These are phyloP conservation scores for Bullera alba DNA, from an alignment of 768 basidiomycete species.

Conservation along the genomic window DNA sequence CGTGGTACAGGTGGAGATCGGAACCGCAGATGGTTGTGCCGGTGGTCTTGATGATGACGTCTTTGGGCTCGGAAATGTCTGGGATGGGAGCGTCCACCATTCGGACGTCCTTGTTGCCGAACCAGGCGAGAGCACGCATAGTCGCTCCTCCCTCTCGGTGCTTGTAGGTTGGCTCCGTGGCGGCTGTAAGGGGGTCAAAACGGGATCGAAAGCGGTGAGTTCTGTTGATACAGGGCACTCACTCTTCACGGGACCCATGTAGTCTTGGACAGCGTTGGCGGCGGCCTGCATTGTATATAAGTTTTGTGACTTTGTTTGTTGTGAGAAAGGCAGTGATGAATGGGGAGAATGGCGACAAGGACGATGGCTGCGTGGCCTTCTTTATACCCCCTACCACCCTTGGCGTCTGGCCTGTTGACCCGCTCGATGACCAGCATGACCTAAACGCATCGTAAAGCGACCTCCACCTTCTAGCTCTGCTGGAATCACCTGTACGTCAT, in stretches of 20 bases:
- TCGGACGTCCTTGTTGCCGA: constrained; percentile 51
- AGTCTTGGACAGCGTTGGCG: constrained; percentile 31
- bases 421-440: no score
- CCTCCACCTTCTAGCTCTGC: no score
- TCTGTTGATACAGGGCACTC: neutral
- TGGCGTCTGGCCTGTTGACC: no score
- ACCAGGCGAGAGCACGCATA: constrained; percentile 68
- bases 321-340: neutral
- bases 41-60: constrained; percentile 68
- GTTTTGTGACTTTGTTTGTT: neutral
- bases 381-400: no score
- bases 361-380: no score
- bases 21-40: constrained; percentile 69
- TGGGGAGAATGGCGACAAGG: neutral
- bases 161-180: constrained; percentile 32
- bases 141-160: constrained; percentile 52
- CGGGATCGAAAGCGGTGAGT: neutral
- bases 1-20: constrained; percentile 50
- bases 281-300: constrained; percentile 27
- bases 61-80: constrained; percentile 61
- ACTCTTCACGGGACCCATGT: constrained; percentile 33
- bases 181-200: constrained; percentile 9
- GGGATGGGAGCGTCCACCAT: constrained; percentile 53
- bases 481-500: no score
- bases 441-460: no score